These are phyloP conservation scores for Favolaschia claudopus DNA, from an alignment of 768 basidiomycete genomes.

Conservation along the genomic window DNA sequence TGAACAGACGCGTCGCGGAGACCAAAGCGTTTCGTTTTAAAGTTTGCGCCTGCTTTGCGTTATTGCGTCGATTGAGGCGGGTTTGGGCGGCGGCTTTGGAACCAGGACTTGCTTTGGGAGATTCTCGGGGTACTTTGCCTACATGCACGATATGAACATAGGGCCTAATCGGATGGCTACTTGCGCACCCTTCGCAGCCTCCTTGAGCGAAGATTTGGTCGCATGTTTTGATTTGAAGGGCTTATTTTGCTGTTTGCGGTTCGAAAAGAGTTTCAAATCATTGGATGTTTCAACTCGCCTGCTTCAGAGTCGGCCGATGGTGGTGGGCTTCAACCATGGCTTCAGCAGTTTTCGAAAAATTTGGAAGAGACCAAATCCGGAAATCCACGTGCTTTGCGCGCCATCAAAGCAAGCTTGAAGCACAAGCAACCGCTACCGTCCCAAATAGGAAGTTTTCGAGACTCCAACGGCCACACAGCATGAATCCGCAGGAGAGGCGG, in stretches of 20 bases:
- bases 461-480: no score
- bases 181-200: conserved; percentile 78
- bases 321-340: conserved; percentile 48
- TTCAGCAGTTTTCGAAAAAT: not conserved
- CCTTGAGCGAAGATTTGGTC: conserved; percentile 84
- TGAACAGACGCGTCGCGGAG: conserved; percentile 80
- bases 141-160: conserved; percentile 3
- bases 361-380: not conserved
- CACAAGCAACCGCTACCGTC: no score
- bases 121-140: conserved; percentile 67
- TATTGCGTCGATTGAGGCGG: conserved; percentile 81
- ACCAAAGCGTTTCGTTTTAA: conserved; percentile 74
- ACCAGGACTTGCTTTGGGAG: conserved; percentile 58
- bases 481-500: no score
- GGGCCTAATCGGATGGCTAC: not conserved
- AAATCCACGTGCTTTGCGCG: no score
- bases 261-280: not conserved
- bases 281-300: conserved; percentile 45
- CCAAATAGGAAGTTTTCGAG: no score
- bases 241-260: conserved; percentile 83
- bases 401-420: not conserved
- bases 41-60: conserved; percentile 82
- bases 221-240: conserved; percentile 91
- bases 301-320: conserved; percentile 88
- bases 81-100: conserved; percentile 68